Evolutionary conservation across 306 rosid genomes (phyloP).

Genomic region (Nissolia schottii): DNA sequence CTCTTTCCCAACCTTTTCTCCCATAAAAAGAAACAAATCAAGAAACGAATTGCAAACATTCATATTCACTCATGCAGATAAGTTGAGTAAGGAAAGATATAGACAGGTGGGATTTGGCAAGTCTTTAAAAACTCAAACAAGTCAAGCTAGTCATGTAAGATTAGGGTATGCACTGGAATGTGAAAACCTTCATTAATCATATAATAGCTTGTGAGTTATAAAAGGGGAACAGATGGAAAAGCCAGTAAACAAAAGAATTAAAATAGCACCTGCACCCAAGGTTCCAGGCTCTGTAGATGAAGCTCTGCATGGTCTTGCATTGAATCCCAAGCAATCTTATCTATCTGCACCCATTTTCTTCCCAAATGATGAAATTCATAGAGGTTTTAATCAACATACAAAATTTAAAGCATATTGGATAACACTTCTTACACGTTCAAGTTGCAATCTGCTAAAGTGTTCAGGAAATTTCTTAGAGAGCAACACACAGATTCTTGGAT

Average conservation of each 20-base stretch:
- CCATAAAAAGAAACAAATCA: background rate
- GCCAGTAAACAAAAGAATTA: conserved; percentile 1
- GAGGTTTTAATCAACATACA: conserved; percentile 18
- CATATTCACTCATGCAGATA: background rate
- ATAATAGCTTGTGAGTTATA: background rate
- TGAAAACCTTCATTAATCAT: background rate
- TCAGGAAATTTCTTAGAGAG: conserved; percentile 97
- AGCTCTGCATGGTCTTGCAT: conserved; percentile 87
- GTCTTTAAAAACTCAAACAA: background rate
- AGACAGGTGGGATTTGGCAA: conserved; percentile 7
- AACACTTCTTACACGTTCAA: conserved; percentile 84
- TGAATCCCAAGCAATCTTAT: conserved; percentile 83
- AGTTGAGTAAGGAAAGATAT: background rate
- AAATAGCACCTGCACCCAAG: conserved; percentile 87
- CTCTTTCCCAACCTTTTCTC: background rate
- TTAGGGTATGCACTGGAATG: conserved; percentile 7
- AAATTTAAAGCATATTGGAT: conserved; percentile 21
- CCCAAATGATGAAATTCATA: conserved; percentile 20
- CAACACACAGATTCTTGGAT: conserved; percentile 72
- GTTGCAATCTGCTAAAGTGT: conserved; percentile 89
- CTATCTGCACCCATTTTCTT: conserved; percentile 64
- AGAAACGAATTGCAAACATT: background rate
- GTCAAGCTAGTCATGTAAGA: background rate
- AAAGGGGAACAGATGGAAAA: conserved; percentile 8
- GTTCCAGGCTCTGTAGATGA: conserved; percentile 89